A percentile compares a stretch with the other conserved stretches of the same genome.
Conservation (phyloP, 495 filamentous ascomycete genomes). For the Penicillium lividum region DNA sequence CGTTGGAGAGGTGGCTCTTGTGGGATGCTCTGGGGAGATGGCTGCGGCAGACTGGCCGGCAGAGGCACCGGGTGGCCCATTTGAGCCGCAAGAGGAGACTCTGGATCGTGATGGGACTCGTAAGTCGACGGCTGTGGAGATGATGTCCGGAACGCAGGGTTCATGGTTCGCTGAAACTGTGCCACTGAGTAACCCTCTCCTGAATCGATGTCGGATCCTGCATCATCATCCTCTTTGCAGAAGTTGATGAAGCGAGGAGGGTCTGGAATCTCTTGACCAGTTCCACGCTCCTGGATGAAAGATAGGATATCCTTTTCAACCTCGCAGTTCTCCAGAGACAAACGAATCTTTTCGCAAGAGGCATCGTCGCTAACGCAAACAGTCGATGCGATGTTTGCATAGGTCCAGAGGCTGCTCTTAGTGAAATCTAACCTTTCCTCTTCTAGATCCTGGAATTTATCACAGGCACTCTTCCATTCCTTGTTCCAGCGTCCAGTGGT, state of each 20-base stretch:
- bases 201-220: conserved; percentile 78
- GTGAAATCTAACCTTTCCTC: conserved; percentile 96
- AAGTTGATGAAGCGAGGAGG: conserved; percentile 99
- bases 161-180: conserved; percentile 92
- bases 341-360: conserved; percentile 94
- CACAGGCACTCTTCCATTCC: conserved; percentile 96
- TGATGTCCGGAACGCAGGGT: conserved; percentile 89
- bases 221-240: conserved; percentile 87
- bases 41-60: conserved; percentile 19
- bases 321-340: conserved; percentile 92
- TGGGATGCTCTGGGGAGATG: conserved; percentile 2
- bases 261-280: conserved; percentile 96
- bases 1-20: conserved; percentile 4
- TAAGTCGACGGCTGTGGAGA: conserved; percentile 86
- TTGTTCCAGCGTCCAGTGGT: conserved; percentile 96
- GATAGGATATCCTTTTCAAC: conserved; percentile 90
- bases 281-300: conserved; percentile 89
- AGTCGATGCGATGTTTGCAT: conserved; percentile 94
- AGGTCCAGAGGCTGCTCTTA: conserved; percentile 96
- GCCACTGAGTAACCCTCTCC: conserved; percentile 89
- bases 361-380: conserved; percentile 99
- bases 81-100: conserved; percentile 65
- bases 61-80: conserved; percentile 56
- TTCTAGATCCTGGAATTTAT: conserved; percentile 99
- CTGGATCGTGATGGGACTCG: conserved; percentile 85